These are phyloP conservation scores for Phoenix roebelenii DNA, from an alignment of 176 grass and related monocot genomes.

Conservation along the genomic window DNA sequence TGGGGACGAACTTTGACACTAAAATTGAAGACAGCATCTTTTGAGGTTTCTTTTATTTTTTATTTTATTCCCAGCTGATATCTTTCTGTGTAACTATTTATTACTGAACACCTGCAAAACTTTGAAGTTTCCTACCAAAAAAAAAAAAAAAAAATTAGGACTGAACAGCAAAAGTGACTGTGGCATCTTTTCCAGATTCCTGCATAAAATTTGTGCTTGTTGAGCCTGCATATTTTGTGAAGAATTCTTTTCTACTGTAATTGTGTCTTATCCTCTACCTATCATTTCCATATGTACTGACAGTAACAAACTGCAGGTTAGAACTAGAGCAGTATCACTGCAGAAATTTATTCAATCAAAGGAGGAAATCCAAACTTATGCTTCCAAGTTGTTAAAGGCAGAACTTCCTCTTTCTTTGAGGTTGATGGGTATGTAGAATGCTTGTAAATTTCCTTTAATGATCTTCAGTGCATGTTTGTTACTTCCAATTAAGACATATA, in stretches of 20 bases:
- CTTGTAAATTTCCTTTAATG: not conserved
- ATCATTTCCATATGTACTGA: no score
- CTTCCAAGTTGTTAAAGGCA: slow-evolving; percentile 71
- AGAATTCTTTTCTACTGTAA: no score
- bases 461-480: not conserved
- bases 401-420: slow-evolving; percentile 90
- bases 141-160: no score
- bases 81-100: no score
- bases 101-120: no score
- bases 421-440: slow-evolving; percentile 60
- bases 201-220: no score
- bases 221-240: no score
- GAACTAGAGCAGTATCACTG: slow-evolving; percentile 63
- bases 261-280: no score
- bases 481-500: no score
- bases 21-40: slow-evolving; percentile 87
- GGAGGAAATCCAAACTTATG: slow-evolving; percentile 70
- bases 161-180: no score
- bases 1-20: slow-evolving; percentile 71
- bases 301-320: slow-evolving; percentile 44
- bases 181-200: no score
- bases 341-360: slow-evolving; percentile 69
- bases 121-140: no score
- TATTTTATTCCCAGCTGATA: slow-evolving; percentile 6
- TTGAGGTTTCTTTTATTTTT: slow-evolving; percentile 48